Conservation (phyloP, 179 eudicot genomes). For the Beta lomatogona region DNA sequence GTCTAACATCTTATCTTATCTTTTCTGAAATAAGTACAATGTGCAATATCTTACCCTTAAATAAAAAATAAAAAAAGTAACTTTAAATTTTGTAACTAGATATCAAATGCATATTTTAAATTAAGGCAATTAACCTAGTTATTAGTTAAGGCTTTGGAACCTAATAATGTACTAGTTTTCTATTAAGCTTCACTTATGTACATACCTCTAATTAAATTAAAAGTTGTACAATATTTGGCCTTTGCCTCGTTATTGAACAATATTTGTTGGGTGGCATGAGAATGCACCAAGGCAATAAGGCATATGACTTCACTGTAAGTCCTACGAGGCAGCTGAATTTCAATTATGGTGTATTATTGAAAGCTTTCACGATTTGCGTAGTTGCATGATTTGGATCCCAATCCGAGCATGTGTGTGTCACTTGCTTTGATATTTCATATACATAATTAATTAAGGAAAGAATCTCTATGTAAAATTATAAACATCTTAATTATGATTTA, state of each 20-base stretch:
- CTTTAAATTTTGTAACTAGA: too few species aligned
- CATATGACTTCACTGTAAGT: slow-evolving; percentile 17
- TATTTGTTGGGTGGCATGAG: not conserved
- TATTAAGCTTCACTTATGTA: not conserved
- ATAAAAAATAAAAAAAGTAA: too few species aligned
- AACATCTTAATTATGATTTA: too few species aligned
- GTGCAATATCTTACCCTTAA: not conserved
- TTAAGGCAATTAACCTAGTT: too few species aligned
- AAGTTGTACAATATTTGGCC: not conserved
- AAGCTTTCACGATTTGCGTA: not conserved
- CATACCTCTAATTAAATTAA: not conserved
- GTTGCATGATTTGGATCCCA: slow-evolving; percentile 12
- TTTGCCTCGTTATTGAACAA: not conserved
- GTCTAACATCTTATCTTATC: too few species aligned
- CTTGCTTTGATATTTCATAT: not conserved
- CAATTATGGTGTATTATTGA: slow-evolving; percentile 12
- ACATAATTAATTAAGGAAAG: not conserved
- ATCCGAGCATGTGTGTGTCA: slow-evolving; percentile 8
- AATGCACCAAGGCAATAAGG: not conserved
- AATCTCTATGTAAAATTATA: not conserved
- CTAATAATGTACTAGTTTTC: not conserved
- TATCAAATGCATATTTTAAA: too few species aligned
- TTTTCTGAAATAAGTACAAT: not conserved
- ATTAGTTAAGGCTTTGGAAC: too few species aligned
- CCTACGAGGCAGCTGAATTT: slow-evolving; percentile 10